Conservation (phyloP, 2,329 filamentous ascomycete species). For the Periconia sp. region DNA sequence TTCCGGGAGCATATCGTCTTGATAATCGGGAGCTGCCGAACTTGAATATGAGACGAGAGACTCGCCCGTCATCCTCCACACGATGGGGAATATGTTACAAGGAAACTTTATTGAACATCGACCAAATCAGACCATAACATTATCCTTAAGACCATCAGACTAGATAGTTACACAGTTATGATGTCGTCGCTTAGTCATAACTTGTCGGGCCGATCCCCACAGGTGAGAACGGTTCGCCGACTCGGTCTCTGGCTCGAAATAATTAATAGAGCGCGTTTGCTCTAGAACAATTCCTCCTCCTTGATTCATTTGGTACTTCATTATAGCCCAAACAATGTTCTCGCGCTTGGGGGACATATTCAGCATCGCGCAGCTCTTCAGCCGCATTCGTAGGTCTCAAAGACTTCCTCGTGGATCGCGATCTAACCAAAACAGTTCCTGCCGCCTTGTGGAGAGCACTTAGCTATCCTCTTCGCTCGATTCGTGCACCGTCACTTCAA, state of each 20-base stretch:
- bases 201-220: no score
- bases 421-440: conserved; percentile 11
- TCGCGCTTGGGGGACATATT: background rate
- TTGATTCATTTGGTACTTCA: no score
- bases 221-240: conserved; percentile 5
- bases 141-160: no score
- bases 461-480: conserved; percentile 24
- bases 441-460: conserved; percentile 15
- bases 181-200: no score
- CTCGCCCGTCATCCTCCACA: no score
- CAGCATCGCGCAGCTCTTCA: background rate
- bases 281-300: background rate
- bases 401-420: background rate
- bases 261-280: background rate
- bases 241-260: conserved; percentile 1
- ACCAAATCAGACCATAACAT: no score
- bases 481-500: conserved; percentile 13
- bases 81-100: no score
- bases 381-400: background rate
- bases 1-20: no score
- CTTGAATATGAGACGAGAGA: no score
- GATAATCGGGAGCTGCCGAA: no score
- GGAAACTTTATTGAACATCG: no score
- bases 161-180: no score
- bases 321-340: background rate